Evolutionary conservation across 805 yeast species (phyloP), one percentile per base, ranked within the genome.

Genomic region (Danielozyma ontarioensis): DNA sequence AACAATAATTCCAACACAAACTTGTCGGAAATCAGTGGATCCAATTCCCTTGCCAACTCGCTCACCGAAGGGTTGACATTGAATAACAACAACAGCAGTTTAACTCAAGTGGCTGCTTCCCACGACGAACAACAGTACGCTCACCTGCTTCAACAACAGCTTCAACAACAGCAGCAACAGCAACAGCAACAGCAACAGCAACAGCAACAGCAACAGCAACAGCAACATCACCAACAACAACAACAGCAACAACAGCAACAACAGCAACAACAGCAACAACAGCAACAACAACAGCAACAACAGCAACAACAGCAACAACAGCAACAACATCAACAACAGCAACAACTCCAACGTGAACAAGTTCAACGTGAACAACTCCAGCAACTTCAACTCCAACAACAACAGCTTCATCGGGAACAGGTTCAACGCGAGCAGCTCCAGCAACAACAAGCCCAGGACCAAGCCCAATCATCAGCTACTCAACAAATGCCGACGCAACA

Each of bases 1-100:
- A 57, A 56, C 42, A 66, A 66, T 42, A 47, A 48, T 36, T 60
- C 68, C 41, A 62, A 52, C 35, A 60, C 70, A 8, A 64, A 66
- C 37, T 45, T 66, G 28, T 58, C 66, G 4, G 70, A 62, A 16
- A 51, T 56, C 19, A 58, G 63, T 36, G 53, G 48, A 39, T 40
- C 47, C 29, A 50, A 48, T 33, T 50, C 57, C 5, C 34, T 42
- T 21, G 29, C 51, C 11, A 50, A 51, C 41, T 50, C 57, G 17
- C 31, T 29, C 36, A 5, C 33, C 26, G 32, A 12, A 21, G 12
- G 31, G 22, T 13, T 13, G 21, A 4, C n/a, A 13, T 13, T 21
- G 28, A 58, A 53, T 39, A 54, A 49, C 36, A 54, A 55, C 39
- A 54, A 46, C 37, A 46, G 55, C 22, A 53, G 53, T 15, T 40